A percentile compares a stretch with the other conserved stretches of the same genome.
Conservation (phyloP, 2,329 filamentous ascomycete species). For the Neonectria faginata region DNA sequence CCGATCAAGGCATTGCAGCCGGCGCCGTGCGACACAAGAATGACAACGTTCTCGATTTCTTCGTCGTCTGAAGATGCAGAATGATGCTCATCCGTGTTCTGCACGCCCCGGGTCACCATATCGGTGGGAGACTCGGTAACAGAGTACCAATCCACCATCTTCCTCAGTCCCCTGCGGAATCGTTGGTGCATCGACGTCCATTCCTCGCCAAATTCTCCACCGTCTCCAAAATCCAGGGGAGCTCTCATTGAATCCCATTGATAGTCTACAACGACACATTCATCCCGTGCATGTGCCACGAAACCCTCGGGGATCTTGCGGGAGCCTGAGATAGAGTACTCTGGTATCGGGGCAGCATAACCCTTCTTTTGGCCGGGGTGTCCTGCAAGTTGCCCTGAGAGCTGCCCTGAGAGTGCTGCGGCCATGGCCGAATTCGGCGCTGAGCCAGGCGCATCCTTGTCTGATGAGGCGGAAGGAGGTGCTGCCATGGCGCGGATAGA, state of each 20-base stretch:
- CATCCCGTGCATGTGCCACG: slow-evolving; percentile 88
- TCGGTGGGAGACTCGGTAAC: slow-evolving; percentile 64
- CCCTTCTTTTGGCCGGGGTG: slow-evolving; percentile 50
- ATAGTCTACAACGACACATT: slow-evolving; percentile 88
- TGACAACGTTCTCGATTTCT: slow-evolving; percentile 79
- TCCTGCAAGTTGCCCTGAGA: slow-evolving; percentile 36
- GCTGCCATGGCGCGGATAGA: slow-evolving; percentile 33
- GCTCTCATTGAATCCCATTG: slow-evolving; percentile 93
- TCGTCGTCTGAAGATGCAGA: slow-evolving; percentile 62
- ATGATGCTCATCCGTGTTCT: slow-evolving; percentile 50
- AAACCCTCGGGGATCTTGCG: slow-evolving; percentile 89
- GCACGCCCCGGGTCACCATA: slow-evolving; percentile 55
- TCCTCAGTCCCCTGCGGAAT: slow-evolving; percentile 82
- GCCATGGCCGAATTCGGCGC: slow-evolving; percentile 49
- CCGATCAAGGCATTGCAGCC: slow-evolving; percentile 96
- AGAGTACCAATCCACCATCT: slow-evolving; percentile 86
- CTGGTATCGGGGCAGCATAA: slow-evolving; percentile 82
- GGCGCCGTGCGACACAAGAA: slow-evolving; percentile 93
- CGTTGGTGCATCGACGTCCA: slow-evolving; percentile 96
- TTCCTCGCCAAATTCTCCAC: slow-evolving; percentile 90
- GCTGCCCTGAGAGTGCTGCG: slow-evolving; percentile 50
- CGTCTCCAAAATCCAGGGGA: slow-evolving; percentile 85
- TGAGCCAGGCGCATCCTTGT: slow-evolving; percentile 40
- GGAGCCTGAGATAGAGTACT: slow-evolving; percentile 83
- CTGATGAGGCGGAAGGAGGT: slow-evolving; percentile 38